phyloP scores from a whole-genome alignment of 2,329 filamentous ascomycete genomes.

The Sporothrix sp. region DNA sequence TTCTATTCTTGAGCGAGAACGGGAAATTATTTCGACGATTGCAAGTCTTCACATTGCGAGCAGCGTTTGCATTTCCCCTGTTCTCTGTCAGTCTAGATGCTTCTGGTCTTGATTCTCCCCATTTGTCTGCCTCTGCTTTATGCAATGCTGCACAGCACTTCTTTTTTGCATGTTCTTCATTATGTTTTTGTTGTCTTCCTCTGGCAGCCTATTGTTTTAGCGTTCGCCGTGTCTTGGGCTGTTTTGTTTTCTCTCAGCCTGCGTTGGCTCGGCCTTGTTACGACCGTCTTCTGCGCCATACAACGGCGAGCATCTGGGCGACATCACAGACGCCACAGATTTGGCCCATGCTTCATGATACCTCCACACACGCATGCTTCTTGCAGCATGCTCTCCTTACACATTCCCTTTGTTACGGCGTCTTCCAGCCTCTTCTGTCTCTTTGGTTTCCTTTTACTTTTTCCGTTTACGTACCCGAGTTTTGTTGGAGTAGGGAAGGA shows the following conservation, averaged over 20 bases:
- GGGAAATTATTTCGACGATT: background rate
- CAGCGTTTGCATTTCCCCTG: slow-evolving; percentile 7
- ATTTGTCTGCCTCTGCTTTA: too few relatives aligned
- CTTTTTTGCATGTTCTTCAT: slow-evolving; percentile 1
- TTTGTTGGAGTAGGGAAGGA: background rate
- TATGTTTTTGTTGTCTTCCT: background rate
- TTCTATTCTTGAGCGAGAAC: slow-evolving; percentile 13
- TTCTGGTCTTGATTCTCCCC: background rate
- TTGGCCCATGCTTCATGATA: background rate
- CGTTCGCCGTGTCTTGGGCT: background rate
- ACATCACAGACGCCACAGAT: background rate
- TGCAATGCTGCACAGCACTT: too few relatives aligned
- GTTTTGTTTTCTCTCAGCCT: background rate
- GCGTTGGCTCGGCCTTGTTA: too few relatives aligned
- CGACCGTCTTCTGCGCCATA: too few relatives aligned
- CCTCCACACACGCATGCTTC: background rate
- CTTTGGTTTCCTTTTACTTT: background rate
- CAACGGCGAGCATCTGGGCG: background rate
- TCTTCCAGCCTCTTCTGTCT: background rate
- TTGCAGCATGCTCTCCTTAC: background rate
- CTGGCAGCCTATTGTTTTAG: background rate
- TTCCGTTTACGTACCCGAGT: background rate
- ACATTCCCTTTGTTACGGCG: background rate
- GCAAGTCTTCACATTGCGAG: slow-evolving; percentile 11
- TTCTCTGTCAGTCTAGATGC: background rate